Evolutionary conservation across 1,139 yeast species (phyloP).

Genomic region (Citeromyces hawaiiensis): DNA sequence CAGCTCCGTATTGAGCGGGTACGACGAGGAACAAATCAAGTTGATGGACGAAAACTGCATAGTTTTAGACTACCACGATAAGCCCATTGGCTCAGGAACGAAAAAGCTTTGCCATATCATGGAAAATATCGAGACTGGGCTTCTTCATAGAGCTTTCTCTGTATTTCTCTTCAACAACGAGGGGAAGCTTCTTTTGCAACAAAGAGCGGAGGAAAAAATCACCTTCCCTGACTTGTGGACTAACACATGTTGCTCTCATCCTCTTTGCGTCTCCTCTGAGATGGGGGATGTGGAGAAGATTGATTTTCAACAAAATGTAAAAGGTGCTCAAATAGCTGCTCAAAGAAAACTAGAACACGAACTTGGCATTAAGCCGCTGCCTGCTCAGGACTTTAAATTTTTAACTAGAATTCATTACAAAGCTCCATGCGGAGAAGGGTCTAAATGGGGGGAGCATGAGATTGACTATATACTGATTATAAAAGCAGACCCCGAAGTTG

Average conservation of each 20-base stretch:
- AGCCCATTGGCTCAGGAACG: slow-evolving; percentile 86
- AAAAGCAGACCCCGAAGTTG: slow-evolving; percentile 40
- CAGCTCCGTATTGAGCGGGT: slow-evolving; percentile 52
- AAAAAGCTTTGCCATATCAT: slow-evolving; percentile 86
- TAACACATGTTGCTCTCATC: slow-evolving; percentile 97
- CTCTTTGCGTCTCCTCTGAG: slow-evolving; percentile 73
- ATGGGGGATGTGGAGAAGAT: slow-evolving; percentile 35
- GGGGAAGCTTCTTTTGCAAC: slow-evolving; percentile 65
- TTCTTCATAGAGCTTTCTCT: slow-evolving; percentile 90
- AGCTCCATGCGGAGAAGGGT: slow-evolving; percentile 61
- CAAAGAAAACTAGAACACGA: slow-evolving; percentile 87
- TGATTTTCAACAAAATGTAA: slow-evolving; percentile 43
- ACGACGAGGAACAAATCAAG: slow-evolving; percentile 86
- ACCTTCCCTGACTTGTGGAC: slow-evolving; percentile 98
- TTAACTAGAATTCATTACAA: slow-evolving; percentile 90
- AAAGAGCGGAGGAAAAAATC: slow-evolving; percentile 91
- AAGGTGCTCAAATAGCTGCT: slow-evolving; percentile 82
- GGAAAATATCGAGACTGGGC: slow-evolving; percentile 74
- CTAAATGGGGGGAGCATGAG: slow-evolving; percentile 97
- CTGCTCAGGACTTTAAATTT: slow-evolving; percentile 48
- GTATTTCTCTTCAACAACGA: slow-evolving; percentile 79
- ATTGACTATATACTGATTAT: slow-evolving; percentile 86
- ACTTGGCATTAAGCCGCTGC: slow-evolving; percentile 52
- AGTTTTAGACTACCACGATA: slow-evolving; percentile 78
- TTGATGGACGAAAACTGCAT: slow-evolving; percentile 96